phyloP scores from a whole-genome alignment of 2,329 filamentous ascomycete species.

The Aspergillus novofumigatus region DNA sequence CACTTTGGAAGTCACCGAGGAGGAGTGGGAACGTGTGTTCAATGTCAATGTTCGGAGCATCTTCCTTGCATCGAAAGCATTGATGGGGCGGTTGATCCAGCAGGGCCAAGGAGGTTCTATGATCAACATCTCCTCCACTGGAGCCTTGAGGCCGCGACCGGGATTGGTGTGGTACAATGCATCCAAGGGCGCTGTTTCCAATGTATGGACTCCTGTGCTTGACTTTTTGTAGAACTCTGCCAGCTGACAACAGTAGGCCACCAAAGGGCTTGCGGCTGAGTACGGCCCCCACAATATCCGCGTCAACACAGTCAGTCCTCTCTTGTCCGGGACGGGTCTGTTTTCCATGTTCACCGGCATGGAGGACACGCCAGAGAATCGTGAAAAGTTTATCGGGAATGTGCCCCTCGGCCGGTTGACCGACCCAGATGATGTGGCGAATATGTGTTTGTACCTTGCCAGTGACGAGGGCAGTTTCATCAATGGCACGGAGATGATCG shows the following conservation, averaged over 20 bases:
- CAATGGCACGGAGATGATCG: constrained; percentile 66
- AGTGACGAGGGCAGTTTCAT: constrained; percentile 69
- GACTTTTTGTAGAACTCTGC: neutral
- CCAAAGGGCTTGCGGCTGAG: constrained; percentile 66
- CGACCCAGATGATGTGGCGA: constrained; percentile 61
- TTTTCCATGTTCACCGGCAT: constrained; percentile 45
- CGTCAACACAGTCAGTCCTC: constrained; percentile 67
- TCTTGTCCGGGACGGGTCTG: constrained; percentile 63
- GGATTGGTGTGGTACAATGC: constrained; percentile 46
- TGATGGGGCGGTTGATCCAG: constrained; percentile 35
- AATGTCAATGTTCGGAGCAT: constrained; percentile 44
- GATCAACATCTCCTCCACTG: constrained; percentile 44
- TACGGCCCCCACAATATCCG: constrained; percentile 69
- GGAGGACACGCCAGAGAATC: constrained; percentile 43
- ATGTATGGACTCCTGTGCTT: constrained; percentile 27
- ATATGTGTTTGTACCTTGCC: constrained; percentile 65
- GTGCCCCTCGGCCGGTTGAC: constrained; percentile 42
- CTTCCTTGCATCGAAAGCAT: constrained; percentile 31
- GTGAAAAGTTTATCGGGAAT: constrained; percentile 41
- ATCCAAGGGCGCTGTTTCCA: constrained; percentile 42
- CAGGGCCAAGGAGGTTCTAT: constrained; percentile 40
- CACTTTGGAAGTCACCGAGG: constrained; percentile 39
- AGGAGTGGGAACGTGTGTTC: constrained; percentile 43
- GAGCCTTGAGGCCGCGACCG: constrained; percentile 39
- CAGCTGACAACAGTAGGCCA: constrained; percentile 41